Base-by-base conservation (phyloP, 2,329 filamentous ascomycete species). In the Ophiosphaerella herpotricha region DNA sequence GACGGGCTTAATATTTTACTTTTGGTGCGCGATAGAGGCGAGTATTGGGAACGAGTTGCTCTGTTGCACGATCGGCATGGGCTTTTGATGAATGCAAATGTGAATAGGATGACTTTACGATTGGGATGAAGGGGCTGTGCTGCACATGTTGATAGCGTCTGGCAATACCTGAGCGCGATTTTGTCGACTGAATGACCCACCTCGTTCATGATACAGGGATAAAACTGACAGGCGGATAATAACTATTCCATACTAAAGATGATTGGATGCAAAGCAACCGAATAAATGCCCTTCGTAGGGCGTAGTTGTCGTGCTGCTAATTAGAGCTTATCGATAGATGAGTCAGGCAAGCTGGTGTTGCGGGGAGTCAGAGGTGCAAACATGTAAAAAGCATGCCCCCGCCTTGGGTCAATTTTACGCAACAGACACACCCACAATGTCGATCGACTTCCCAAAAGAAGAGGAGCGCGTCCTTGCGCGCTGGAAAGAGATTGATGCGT, bases 401-500 rank as follows among this genome's bases (percentile, higher is more conserved):
- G 58, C 63, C 59, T 60, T 52, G 49, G 49, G 43, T 51, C 45
- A 26, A 14, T 37, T 42, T 48, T 43, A 49, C 52, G 50, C 61
- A 58, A 57, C 50, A 60, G 50, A 58, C 57, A 54, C 57, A 51
- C 18, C 70, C 66, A 46, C 56, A 48, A 91, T 92, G 88, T 90
- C 88, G 70, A 93, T 97, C 78, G 85, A 93, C 77, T 97, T 97
- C 74, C 89, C 93, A 49, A 88, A 89, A 75, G 90, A 94, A 76
- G 93, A 97, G 82, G 89, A 95, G 79, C 83, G 80, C 57, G 84
- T 92, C 74, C 86, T 97, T 74, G 80, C 87, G 71, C 83, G 85
- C 77, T 99, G 93, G 94, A 88, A 87, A 71, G 90, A 94, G 71
- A 94, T 96, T 72, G 84, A 93, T 68, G 94, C 94, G 62, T 97